Evolutionary conservation across 257 asterid genomes (phyloP), one percentile per base, ranked within the genome.

Genomic region (Ilex aquifolium): DNA sequence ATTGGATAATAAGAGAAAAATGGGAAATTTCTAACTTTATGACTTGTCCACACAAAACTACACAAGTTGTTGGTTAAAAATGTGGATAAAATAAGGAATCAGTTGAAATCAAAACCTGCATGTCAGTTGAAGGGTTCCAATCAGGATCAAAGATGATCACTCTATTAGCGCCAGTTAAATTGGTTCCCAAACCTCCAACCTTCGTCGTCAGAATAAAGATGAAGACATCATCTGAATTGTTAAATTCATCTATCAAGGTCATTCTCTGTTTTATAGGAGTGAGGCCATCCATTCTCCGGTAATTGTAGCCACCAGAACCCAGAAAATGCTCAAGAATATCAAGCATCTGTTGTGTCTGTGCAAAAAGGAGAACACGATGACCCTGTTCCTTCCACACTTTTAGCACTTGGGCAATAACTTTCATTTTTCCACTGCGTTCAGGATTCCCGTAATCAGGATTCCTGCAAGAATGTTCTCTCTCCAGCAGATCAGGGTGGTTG

Each of bases 81-180:
- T 16, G 21, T 10, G 1, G 60, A 50, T 14, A 13, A 60, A 14
- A 21, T 15, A n/a, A 53, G 55, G 39, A 67, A 70, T 54, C 55
- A 65, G 64, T 13, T 53, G 64, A 29, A 60, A 64, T 58, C 68
- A 82, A 62, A 57, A 93, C 99, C 97, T 93, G 99, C 81, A 81
- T 90, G 72, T 93, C 99, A 27, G 95, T 93, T 39, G 99, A 93
- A 13, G 99, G 99, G 78, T 93, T 93, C 99, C 99, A 93, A 71
- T 93, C 99, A 53, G 99, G 99, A 69, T 93, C 99, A 77, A 84
- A 93, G 56, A 93, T 93, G 72, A 93, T 90, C 31, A 93, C 99
- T 71, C 99, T 87, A 80, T 93, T 83, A 49, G 96, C 99, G 74
- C 99, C 97, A 55, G 87, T 93, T 76, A 93, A 80, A 65, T 93